Base-by-base conservation (phyloP, 2,329 filamentous ascomycete genomes). In the Neonectria coccinea region DNA sequence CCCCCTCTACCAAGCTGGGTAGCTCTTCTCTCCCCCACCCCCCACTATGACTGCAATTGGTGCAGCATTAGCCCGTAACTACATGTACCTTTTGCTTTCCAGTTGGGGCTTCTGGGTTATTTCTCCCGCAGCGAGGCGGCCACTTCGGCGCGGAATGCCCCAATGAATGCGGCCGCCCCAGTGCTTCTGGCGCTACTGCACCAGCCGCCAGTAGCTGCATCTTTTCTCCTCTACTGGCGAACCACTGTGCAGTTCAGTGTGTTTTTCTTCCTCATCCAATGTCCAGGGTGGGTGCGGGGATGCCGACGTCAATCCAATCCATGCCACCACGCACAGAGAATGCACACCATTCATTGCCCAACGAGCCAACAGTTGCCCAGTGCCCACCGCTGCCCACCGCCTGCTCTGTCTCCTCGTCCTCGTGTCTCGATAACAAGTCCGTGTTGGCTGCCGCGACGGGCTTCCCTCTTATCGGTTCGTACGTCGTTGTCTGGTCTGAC, bases 131-230 rank as follows among this genome's bases (percentile, higher is more conserved):
- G 22, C 22, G 22, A 22, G 22, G 27, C 18, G 16, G 65, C 59
- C 42, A 50, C 62, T 52, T 73, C 69, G 70, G 70, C 67, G 70
- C 70, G 72, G 72, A 64, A 59, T 64, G 61, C 61, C 60, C 61
- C 61, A 64, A 64, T 47, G 55, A 51, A 51, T 47, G 50, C 53
- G 22, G 39, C 39, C 44, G 51, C 61, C 61, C 56, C 61, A 73
- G 70, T 67, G 59, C 67, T 69, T 67, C 65, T 66, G 67, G 68
- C 67, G 41, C 70, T 73, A 73, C 70, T 71, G 69, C 70, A 67
- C 61, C 64, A 66, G 55, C 69, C 69, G 66, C 64, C 67, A 72
- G 66, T 70, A 72, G 70, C 61, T 57, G 44, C 61, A 64, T 64
- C 55, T 33, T 64, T 44, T 45, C 41, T 39, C 42, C 55, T 59